A percentile compares a stretch with the other conserved stretches of the same genome.
Conservation (phyloP, 768 basidiomycete species). For the Asterophora parasitica region DNA sequence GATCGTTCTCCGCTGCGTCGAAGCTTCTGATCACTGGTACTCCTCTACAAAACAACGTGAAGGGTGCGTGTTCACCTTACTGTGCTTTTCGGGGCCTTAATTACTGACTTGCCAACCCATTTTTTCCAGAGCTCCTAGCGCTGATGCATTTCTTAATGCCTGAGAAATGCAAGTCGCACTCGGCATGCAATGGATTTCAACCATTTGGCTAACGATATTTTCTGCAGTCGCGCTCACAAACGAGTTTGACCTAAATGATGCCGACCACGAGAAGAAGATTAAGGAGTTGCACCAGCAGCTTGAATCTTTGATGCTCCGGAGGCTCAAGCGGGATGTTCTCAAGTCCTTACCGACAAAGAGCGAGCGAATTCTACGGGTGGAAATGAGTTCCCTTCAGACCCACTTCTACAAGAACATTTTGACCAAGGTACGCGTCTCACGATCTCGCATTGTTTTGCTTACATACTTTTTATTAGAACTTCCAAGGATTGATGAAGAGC, state of each 20-base stretch:
- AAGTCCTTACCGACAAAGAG: slow-evolving; percentile 97
- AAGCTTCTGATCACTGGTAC: slow-evolving; percentile 98
- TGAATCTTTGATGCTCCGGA: slow-evolving; percentile 89
- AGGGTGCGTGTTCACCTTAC: slow-evolving; percentile 50
- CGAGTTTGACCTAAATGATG: slow-evolving; percentile 93
- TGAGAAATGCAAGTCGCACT: slow-evolving; percentile 74
- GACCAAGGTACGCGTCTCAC: slow-evolving; percentile 58
- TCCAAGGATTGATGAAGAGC: slow-evolving; percentile 85
- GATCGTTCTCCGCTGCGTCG: slow-evolving; percentile 83
- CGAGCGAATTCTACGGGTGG: slow-evolving; percentile 94
- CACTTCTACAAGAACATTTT: slow-evolving; percentile 99
- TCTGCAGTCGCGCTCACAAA: slow-evolving; percentile 79
- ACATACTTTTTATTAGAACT: slow-evolving; percentile 57
- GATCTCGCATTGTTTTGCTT: background rate
- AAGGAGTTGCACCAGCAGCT: slow-evolving; percentile 93
- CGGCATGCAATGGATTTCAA: background rate
- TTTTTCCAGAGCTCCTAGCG: slow-evolving; percentile 74
- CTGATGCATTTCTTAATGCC: slow-evolving; percentile 99
- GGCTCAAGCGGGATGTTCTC: slow-evolving; percentile 93
- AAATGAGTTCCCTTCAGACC: slow-evolving; percentile 95
- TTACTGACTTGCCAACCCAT: background rate
- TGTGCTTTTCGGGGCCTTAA: slow-evolving; percentile 5
- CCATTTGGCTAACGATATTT: slow-evolving; percentile 7
- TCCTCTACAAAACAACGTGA: slow-evolving; percentile 98
- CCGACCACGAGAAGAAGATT: slow-evolving; percentile 91